Evolutionary conservation across 75 land plant species (phyloP), one percentile per base, ranked within the genome.

Genomic region (Cupressus sempervirens): DNA sequence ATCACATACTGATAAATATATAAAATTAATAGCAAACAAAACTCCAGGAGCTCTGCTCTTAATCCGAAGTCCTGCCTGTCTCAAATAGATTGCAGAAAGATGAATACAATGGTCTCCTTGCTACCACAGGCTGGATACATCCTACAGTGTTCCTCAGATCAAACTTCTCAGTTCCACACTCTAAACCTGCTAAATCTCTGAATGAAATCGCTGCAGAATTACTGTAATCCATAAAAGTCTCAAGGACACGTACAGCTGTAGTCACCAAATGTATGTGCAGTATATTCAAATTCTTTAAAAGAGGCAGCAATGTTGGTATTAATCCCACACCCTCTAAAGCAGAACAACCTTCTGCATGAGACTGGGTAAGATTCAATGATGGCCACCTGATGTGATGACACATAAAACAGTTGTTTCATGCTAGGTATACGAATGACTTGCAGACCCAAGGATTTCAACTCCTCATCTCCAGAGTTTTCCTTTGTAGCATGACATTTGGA

Each of bases 171-270:
- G n/a, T n/a, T n/a, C n/a, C n/a, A n/a, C n/a, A n/a, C n/a, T 94
- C 98, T 48, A 96, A 83, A 16, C 99, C 99, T 11, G 98, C 99
- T 79, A 96, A 87, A 76, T 98, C 98, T 86, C 95, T 91, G 70
- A 95, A 98, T 76, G 97, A 83, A 29, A 97, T 92, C 43, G 93
- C 96, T 84, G 98, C 95, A 32, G 99, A 94, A 86, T 94, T 94
- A 80, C 95, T 93, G 84, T 93, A 98, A 86, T 98, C 99, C 94
- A 98, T 95, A 67, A 98, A 94, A 67, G 93, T 92, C 89, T 98
- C 96, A 20, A 98, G 87, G 82, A 94, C 91, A 86, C 95, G 93
- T 35, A 98, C 98, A 88, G 96, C 96, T 65, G 93, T 89, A 81
- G 92, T 93, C 36, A 98, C 99, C 85, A 98, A 88, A 85, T 94